A percentile compares a stretch with the other conserved stretches of the same genome.
Conservation (phyloP, 208 protist species). For the Angomonas deanei region DNA sequence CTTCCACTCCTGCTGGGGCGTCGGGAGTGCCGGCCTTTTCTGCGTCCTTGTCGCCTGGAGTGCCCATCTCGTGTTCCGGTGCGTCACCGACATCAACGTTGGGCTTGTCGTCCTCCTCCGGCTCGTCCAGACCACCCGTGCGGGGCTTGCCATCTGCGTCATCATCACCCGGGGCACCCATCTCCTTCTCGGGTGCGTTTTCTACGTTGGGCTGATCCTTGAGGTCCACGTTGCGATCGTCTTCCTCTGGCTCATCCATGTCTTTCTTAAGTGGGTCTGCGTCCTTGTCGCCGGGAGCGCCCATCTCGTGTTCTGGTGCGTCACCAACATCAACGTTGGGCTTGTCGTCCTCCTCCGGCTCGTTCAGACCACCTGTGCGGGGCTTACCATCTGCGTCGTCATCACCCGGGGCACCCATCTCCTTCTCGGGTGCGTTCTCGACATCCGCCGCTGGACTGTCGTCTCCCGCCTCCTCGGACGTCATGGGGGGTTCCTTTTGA, state of each 20-base stretch:
- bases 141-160: not conserved
- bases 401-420: not conserved
- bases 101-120: not conserved
- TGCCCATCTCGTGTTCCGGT: conserved; percentile 15
- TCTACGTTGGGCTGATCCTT: conserved; percentile 4
- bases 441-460: not conserved
- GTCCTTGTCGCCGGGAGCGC: conserved; percentile 11
- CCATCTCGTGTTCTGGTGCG: conserved; percentile 23
- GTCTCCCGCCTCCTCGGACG: not conserved
- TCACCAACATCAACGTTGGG: conserved; percentile 21
- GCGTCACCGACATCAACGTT: too few species aligned
- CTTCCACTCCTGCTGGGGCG: too few species aligned
- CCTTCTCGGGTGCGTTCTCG: not conserved
- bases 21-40: too few species aligned
- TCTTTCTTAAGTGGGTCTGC: conserved; percentile 17
- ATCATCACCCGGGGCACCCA: conserved; percentile 10
- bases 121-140: not conserved
- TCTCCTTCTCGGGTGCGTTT: conserved; percentile 12
- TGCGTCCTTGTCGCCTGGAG: conserved; percentile 4
- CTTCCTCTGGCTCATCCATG: conserved; percentile 22
- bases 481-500: not conserved
- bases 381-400: not conserved
- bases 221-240: conserved; percentile 2
- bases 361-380: not conserved
- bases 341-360: conserved; percentile 12